phyloP scores from a whole-genome alignment of 805 yeast species.

The Ogataea sp. region DNA sequence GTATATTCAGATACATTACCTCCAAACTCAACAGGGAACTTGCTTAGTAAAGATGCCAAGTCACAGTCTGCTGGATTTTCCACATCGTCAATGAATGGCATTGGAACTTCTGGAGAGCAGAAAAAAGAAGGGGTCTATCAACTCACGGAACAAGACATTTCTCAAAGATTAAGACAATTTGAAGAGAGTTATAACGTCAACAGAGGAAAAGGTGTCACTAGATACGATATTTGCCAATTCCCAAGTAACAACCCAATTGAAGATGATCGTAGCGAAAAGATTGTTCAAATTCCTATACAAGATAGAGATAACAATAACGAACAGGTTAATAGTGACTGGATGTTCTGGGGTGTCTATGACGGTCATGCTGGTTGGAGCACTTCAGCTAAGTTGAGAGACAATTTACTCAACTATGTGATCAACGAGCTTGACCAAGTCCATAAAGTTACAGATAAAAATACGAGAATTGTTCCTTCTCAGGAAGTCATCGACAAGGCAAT shows the following conservation, averaged over 20 bases:
- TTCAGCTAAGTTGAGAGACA: conserved; percentile 74
- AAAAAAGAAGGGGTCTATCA: conserved; percentile 49
- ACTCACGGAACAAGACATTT: conserved; percentile 63
- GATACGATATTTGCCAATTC: conserved; percentile 86
- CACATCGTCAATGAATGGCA: conserved; percentile 37
- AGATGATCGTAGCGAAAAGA: conserved; percentile 83
- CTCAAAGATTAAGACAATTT: conserved; percentile 53
- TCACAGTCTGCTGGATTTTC: conserved; percentile 17
- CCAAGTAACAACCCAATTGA: conserved; percentile 92
- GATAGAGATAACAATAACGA: conserved; percentile 44
- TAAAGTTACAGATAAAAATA: conserved; percentile 43
- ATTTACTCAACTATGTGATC: conserved; percentile 69
- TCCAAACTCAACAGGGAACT: conserved; percentile 4
- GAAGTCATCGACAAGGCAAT: conserved; percentile 74
- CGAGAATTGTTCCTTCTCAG: conserved; percentile 56
- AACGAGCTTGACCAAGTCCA: conserved; percentile 62
- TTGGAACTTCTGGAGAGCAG: conserved; percentile 28
- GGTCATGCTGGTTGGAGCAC: conserved; percentile 98
- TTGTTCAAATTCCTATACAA: conserved; percentile 66
- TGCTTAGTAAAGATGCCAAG: conserved; percentile 6
- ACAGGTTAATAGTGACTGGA: conserved; percentile 59
- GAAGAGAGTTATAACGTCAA: conserved; percentile 79
- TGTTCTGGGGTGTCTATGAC: conserved; percentile 92
- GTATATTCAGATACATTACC: conserved; percentile 22
- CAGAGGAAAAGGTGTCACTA: conserved; percentile 76